Base-by-base conservation (phyloP, 306 rosid genomes). In the Trichosanthes truncata region DNA sequence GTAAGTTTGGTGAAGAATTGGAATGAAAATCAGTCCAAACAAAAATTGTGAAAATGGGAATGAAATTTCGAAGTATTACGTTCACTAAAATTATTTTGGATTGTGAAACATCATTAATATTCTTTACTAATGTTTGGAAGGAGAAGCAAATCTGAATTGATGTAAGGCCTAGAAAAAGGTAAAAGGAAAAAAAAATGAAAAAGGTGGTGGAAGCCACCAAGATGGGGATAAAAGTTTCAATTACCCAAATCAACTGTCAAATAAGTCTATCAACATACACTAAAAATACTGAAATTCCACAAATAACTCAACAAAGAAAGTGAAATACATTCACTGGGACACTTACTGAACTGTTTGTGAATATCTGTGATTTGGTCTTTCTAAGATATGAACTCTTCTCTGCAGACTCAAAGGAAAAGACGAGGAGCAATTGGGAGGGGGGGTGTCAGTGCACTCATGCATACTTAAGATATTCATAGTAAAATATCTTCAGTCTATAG, bases 291-390 rank as follows among this genome's bases (percentile, higher is more conserved):
- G 8, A 69, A 41, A 69, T 21, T 69, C 9, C 31, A 40, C 20
- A 43, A 43, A 69, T 21, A 69, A 69, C 35, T 41, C 56, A 71
- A 23, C 2, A 46, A 72, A 46, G 31, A 43, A 72, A 72, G 56
- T 5, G 78, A 68, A 29, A 35, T 61, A 36, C 77, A 69, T 71
- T 25, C 31, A 81, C 80, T 45, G 68, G 57, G 33, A 67, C 71
- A 86, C 97, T 91, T 89, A 94, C 98, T 33, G 97, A 87, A 84
- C 97, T 92, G 89, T 94, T 94, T 57, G 98, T 87, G 78, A 94
- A 94, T 60, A 92, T 89, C 86, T 92, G 98, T 9, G 98, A 90
- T 87, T 94, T 94, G 0, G 78, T 87, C 87, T 92, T 94, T 65
- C 98, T 92, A 90, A 94, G 86, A 77, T 60, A 59, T 65, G 85